These are phyloP conservation scores for Aspergillus cavernicola DNA, from an alignment of 495 filamentous ascomycete genomes.

Conservation along the genomic window DNA sequence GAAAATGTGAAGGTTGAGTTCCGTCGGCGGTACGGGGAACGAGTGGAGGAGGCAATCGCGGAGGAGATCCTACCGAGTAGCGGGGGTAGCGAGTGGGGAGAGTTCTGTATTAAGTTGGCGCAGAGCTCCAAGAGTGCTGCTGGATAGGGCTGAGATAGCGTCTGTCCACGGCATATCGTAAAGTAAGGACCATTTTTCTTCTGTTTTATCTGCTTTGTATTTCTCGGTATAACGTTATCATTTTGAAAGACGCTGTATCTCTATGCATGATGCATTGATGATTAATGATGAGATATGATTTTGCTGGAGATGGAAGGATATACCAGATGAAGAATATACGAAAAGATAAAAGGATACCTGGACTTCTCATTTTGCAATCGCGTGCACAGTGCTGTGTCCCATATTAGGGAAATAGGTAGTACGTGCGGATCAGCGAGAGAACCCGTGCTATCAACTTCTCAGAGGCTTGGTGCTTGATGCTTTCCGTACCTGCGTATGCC, in stretches of 20 bases:
- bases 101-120: conserved; percentile 57
- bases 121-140: conserved; percentile 28
- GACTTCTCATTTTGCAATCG: too few species aligned
- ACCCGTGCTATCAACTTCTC: too few species aligned
- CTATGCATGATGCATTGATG: too few species aligned
- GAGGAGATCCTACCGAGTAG: conserved; percentile 42
- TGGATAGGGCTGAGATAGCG: background rate
- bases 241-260: background rate
- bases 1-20: conserved; percentile 67
- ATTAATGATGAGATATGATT: background rate
- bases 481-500: conserved; percentile 1
- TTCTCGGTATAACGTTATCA: background rate
- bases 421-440: too few species aligned
- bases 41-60: conserved; percentile 59
- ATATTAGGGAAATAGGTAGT: too few species aligned
- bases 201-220: background rate
- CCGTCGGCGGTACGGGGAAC: conserved; percentile 64
- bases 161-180: background rate
- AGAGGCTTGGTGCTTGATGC: background rate
- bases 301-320: background rate
- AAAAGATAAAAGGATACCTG: too few species aligned
- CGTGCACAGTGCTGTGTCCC: too few species aligned
- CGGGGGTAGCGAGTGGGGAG: conserved; percentile 47
- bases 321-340: too few species aligned
- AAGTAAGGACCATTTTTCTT: background rate